phyloP scores from a whole-genome alignment of 2,329 filamentous ascomycete genomes.

The Diplocarpon mali region DNA sequence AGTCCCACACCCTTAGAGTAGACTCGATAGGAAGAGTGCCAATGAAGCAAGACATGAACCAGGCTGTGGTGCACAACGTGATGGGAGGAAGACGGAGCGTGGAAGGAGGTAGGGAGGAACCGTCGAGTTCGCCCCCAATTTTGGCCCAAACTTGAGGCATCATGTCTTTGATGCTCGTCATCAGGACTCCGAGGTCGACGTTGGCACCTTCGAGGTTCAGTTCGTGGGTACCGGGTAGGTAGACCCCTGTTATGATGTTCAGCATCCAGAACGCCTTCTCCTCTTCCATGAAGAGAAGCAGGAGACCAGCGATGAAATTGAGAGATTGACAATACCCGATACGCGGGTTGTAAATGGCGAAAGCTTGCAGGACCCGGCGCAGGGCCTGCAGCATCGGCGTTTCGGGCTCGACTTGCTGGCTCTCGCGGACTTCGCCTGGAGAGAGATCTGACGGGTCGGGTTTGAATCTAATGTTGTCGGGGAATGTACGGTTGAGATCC shows the following conservation, averaged over 20 bases:
- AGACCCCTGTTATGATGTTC: slow-evolving; percentile 80
- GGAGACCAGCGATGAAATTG: slow-evolving; percentile 84
- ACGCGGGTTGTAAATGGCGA: slow-evolving; percentile 78
- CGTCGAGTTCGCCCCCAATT: slow-evolving; percentile 67
- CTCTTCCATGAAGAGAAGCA: slow-evolving; percentile 81
- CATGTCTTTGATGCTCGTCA: slow-evolving; percentile 72
- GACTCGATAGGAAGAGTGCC: slow-evolving; percentile 86
- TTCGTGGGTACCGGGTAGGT: slow-evolving; percentile 86
- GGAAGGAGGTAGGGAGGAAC: slow-evolving; percentile 23
- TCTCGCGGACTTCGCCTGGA: slow-evolving; percentile 27
- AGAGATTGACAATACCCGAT: slow-evolving; percentile 95
- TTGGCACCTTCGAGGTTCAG: slow-evolving; percentile 84
- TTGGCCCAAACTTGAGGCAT: slow-evolving; percentile 80
- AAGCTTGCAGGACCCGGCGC: slow-evolving; percentile 77
- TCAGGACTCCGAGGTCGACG: slow-evolving; percentile 86
- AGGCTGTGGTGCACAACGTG: slow-evolving; percentile 83
- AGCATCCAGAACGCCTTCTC: slow-evolving; percentile 90
- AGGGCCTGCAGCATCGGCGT: slow-evolving; percentile 71
- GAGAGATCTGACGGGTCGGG: slow-evolving; percentile 33
- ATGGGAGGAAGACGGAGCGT: slow-evolving; percentile 67
- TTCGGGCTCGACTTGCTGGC: slow-evolving; percentile 35
- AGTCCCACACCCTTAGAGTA: slow-evolving; percentile 86
- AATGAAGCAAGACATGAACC: slow-evolving; percentile 98
- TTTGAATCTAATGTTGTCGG: slow-evolving; percentile 87
- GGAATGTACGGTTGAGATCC: slow-evolving; percentile 87